Base-by-base conservation (phyloP, 306 rosid species). In the Erythrophleum fordii region DNA sequence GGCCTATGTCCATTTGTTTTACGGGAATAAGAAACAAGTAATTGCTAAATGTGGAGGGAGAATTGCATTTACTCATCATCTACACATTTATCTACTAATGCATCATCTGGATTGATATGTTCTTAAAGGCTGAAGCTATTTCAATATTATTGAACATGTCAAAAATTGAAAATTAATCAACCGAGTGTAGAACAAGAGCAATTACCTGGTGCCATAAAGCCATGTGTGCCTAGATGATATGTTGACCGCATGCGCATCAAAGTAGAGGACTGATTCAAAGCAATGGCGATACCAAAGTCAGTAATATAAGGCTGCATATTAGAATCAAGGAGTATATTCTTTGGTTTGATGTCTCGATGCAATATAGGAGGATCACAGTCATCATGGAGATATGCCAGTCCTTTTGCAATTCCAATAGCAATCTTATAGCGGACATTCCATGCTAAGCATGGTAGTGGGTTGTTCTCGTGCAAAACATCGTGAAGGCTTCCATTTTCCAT, bases 171-270 rank as follows among this genome's bases (percentile, higher is more conserved):
- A 65, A 35, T 35, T 18, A 59, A 2, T 37, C 42, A 37, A 37
- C 16, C 5, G 5, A 35, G 26, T 17, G 16, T 3, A 34, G 45
- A 64, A 17, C 12, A 17, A 64, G n/a, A 18, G 20, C 0, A 34
- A 8, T 64, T 34, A 64, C 70, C 70, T 9, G 70, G 70, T 18
- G 70, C 46, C 70, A 65, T 65, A 35, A 65, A 65, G 8, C 70
- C 53, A 48, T 1, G 53, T 16, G 53, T 48, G 4, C 53, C 53
- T 3, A 48, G 5, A 48, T 48, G n/a, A 16, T 48, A 48, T 48
- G 20, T 48, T 48, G 53, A 48, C 20, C 20, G 20, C 53, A 48
- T 48, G 16, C 7, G 20, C 1, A 14, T 14, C 53, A 48, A 2
- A 48, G 20, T 1, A 16, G 53, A 48, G n/a, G 53, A 14, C 20